These are phyloP conservation scores for Populus hybrid DNA, from an alignment of 441 rosid genomes.

Conservation along the genomic window DNA sequence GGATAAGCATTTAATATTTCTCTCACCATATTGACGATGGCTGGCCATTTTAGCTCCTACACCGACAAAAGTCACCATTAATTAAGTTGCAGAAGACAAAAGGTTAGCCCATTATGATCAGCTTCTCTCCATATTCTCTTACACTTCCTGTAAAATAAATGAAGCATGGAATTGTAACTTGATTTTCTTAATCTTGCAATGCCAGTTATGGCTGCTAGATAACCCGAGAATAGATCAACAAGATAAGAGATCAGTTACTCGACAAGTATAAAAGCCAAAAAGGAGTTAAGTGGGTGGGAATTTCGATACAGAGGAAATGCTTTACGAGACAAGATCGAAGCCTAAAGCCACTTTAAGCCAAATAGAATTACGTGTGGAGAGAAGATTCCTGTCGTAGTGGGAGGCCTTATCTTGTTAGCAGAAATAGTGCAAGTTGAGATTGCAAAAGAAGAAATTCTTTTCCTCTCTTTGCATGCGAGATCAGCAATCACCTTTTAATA, in stretches of 20 bases:
- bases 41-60: too few relatives aligned
- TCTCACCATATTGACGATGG: too few relatives aligned
- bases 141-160: neutral
- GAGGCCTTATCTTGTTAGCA: conserved; percentile 12
- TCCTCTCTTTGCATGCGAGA: conserved; percentile 1
- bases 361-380: conserved; percentile 11
- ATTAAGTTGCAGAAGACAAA: too few relatives aligned
- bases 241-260: neutral
- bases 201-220: neutral
- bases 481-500: conserved; percentile 11
- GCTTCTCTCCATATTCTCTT: too few relatives aligned
- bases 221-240: neutral
- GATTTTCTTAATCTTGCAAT: neutral
- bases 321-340: conserved; percentile 17
- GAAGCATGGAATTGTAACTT: neutral
- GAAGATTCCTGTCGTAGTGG: conserved; percentile 23
- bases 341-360: conserved; percentile 11
- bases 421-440: conserved; percentile 18
- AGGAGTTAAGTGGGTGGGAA: conserved; percentile 4
- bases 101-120: too few relatives aligned
- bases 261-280: neutral
- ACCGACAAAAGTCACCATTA: too few relatives aligned
- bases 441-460: conserved; percentile 10
- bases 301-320: conserved; percentile 14
- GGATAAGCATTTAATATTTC: too few relatives aligned